A percentile compares a stretch with the other conserved stretches of the same genome.
phyloP scores from a whole-genome alignment of 495 filamentous ascomycete genomes.

The Trichoderma orchidacearum region DNA sequence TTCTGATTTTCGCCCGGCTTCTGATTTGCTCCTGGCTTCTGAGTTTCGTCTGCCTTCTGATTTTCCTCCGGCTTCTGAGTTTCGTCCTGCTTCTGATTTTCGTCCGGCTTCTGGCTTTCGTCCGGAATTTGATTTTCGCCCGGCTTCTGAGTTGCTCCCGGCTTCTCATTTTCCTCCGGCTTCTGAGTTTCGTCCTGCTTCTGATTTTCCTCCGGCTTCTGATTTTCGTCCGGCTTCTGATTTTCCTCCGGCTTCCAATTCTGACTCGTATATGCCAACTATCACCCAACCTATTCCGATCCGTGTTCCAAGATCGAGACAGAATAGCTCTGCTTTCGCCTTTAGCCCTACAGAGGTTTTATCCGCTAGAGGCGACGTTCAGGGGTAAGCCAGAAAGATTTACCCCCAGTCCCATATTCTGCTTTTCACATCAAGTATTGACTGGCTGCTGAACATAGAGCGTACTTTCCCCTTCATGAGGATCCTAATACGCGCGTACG shows the following conservation, averaged over 20 bases:
- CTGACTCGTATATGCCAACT: neutral
- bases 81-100: too few species aligned
- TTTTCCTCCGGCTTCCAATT: neutral
- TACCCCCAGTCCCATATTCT: conserved; percentile 2
- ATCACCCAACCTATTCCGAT: conserved; percentile 32
- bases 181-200: too few species aligned
- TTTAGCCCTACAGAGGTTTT: conserved; percentile 28
- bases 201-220: too few species aligned
- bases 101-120: too few species aligned
- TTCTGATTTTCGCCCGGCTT: too few species aligned
- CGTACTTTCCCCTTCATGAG: conserved; percentile 39
- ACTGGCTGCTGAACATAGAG: conserved; percentile 19
- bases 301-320: conserved; percentile 20
- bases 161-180: too few species aligned
- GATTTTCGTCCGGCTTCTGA: too few species aligned
- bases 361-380: conserved; percentile 35
- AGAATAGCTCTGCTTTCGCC: conserved; percentile 14
- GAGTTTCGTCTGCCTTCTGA: too few species aligned
- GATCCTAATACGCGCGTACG: conserved; percentile 21
- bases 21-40: too few species aligned
- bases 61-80: too few species aligned
- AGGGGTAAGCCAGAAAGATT: conserved; percentile 26
- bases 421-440: neutral
- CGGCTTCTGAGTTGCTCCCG: too few species aligned
- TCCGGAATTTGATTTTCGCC: too few species aligned